Evolutionary conservation across 495 filamentous ascomycete species (phyloP), one percentile per base, ranked within the genome.

Genomic region (Geopyxis carbonaria): DNA sequence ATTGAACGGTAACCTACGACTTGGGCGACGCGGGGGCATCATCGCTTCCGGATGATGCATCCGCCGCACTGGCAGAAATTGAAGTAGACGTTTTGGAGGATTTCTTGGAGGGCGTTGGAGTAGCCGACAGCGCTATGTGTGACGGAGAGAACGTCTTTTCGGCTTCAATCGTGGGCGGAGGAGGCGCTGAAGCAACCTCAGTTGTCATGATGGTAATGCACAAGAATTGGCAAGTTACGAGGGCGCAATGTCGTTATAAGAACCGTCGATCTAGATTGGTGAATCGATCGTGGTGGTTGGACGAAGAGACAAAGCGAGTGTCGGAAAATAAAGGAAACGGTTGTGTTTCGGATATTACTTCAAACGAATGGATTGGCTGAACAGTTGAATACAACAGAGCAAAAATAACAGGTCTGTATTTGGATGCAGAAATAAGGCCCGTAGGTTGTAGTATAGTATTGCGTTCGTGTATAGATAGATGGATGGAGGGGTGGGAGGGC

Each of bases 321-420:
- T 39, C 10, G 22, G 19, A 39, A 15, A 47, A 42, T 45, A 45
- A 53, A 39, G 39, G 16, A 34, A 41, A 48, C 22, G 45, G n/a
- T n/a, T n/a, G n/a, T n/a, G n/a, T n/a, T n/a, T n/a, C n/a, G n/a
- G n/a, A n/a, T n/a, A n/a, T 39, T 22, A 45, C 48, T 39, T 45
- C 45, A 21, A 40, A 43, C 16, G 35, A 50, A 19, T 49, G 45
- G 1, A 48, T 45, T 16, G 41, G 40, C 24, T 30, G 18, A 36
- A 35, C 21, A 25, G 46, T 23, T 36, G 30, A 28, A 34, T 40
- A 44, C 22, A 31, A 40, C 23, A 34, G 28, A 31, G 43, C 35
- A 54, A 44, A 42, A 35, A 43, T 31, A 43, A 34, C 32, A 39
- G 42, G 25, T 36, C 31, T 42, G 30, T 47, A 23, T 40, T 30